Base-by-base conservation (phyloP, 805 yeast genomes). In the Candida tallmaniae region DNA sequence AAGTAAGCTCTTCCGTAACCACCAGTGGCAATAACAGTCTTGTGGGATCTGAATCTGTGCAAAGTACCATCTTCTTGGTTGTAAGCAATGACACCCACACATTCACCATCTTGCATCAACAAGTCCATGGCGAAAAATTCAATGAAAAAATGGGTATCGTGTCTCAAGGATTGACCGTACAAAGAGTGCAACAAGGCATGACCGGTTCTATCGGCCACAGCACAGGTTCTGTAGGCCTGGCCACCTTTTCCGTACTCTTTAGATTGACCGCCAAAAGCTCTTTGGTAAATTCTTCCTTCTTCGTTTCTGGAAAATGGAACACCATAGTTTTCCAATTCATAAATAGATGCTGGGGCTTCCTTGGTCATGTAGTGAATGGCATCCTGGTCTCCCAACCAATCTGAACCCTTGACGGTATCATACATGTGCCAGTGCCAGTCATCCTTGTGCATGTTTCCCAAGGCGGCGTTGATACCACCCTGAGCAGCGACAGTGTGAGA, bases 371-470 rank as follows among this genome's bases (percentile, higher is more conserved):
- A 90, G 69, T 90, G 97, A 59, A 93, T 90, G 36, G 97, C 96
- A 59, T 90, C 98, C 71, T 90, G 98, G 68, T 90, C 98, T 57
- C 98, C 98, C 45, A 90, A 78, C 98, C 98, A 90, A 69, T 90
- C 98, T 7, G 97, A 88, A 46, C 98, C 98, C 70, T 90, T 90
- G 52, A 90, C 97, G 52, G 98, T 90, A 60, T 90, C 98, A 68
- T 93, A 90, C 97, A 90, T 89, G 66, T 90, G 98, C 97, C 97
- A 93, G 65, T 86, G 95, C 98, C 98, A 90, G 71, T 89, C 89
- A 65, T 90, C 98, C 50, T 77, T 74, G 71, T 93, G 97, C 96
- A 90, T 90, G 74, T 90, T 90, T 50, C 97, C 98, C 47, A 90
- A 74, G 20, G 98, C 98, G 48, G 97, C 98, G 56, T 90, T 90